Base-by-base conservation (phyloP, 2,329 filamentous ascomycete species). In the Zarea fungicola region DNA sequence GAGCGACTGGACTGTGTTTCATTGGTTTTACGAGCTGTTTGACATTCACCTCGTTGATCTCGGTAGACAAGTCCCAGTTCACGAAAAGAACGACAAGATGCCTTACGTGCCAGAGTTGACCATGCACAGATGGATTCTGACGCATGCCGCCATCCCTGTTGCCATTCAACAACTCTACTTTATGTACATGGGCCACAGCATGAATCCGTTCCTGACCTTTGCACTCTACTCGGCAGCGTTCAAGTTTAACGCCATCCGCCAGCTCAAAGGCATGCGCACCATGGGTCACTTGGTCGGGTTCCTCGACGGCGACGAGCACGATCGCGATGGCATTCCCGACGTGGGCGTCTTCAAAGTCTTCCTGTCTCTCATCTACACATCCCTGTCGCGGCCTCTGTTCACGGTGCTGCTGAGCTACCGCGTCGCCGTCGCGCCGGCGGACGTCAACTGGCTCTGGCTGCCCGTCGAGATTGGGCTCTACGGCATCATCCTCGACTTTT, bases 271-370 rank as follows among this genome's bases (percentile, higher is more conserved):
- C 9, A 58, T 71, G 21, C 62, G 68, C 6, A 56, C 58, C 8
- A 55, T 71, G 4, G 67, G 67, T 2, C 66, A 70, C 23, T 43
- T 51, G 1, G 58, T 64, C 25, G 69, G 69, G 9, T 71, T 68
- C 43, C 59, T 72, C 5, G 69, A 72, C 47, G 68, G 69, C 11
- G 68, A 71, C 49, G 61, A 65, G 35, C 68, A 71, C 52, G 62
- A 61, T 18, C 64, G 69, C 25, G 68, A 72, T 40, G 63, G 65
- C 5, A 62, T 72, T 4, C 69, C 69, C 0, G 68, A 72, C 41
- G 58, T 62, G 6, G 63, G 61, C 11, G 62, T 66, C 6, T 26
- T 26, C 6, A 65, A 65, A 35, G 64, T 66, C 10, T 54, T 61
- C 3, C 46, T 50, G 1, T 67, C 65, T 0, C 59, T 68, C 2